phyloP scores from a whole-genome alignment of 345 rosid genomes.

The Eutrema heterophyllum region DNA sequence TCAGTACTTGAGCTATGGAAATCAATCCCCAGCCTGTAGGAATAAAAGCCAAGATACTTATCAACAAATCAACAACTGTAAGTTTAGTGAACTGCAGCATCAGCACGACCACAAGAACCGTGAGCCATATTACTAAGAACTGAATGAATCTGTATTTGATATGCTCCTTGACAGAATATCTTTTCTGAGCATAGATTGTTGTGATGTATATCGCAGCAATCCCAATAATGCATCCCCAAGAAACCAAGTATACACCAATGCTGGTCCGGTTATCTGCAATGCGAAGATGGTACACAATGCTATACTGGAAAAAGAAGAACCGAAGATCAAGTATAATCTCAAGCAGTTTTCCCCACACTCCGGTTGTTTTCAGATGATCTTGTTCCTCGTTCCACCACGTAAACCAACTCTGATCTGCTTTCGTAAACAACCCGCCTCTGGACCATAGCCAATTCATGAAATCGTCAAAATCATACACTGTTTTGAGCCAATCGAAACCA shows the following conservation, averaged over 20 bases:
- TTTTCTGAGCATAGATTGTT: constrained; percentile 60
- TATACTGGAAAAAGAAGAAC: constrained; percentile 87
- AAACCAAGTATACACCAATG: constrained; percentile 69
- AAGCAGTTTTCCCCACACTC: constrained; percentile 67
- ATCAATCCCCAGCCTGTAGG: constrained; percentile 93
- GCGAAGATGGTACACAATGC: constrained; percentile 76
- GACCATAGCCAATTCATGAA: constrained; percentile 92
- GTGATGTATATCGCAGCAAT: constrained; percentile 51
- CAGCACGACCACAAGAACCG: constrained; percentile 52
- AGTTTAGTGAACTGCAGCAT: constrained; percentile 64
- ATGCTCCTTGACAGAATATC: constrained; percentile 72
- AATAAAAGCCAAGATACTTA: constrained; percentile 78
- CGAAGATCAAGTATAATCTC: constrained; percentile 87
- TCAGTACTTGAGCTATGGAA: constrained; percentile 72
- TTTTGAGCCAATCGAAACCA: constrained; percentile 93
- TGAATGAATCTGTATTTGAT: constrained; percentile 83
- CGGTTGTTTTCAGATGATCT: constrained; percentile 80
- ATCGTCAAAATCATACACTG: constrained; percentile 87
- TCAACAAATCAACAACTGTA: constrained; percentile 56
- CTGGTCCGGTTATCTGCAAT: constrained; percentile 51
- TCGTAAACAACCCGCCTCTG: constrained; percentile 72
- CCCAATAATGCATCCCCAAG: constrained; percentile 67
- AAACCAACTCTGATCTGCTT: constrained; percentile 94
- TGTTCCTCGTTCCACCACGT: constrained; percentile 96
- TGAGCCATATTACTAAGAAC: constrained; percentile 62